A percentile compares a stretch with the other conserved stretches of the same genome.
These are phyloP conservation scores for Theileria parva DNA, from an alignment of 169 alveolate genomes.

Conservation along the genomic window DNA sequence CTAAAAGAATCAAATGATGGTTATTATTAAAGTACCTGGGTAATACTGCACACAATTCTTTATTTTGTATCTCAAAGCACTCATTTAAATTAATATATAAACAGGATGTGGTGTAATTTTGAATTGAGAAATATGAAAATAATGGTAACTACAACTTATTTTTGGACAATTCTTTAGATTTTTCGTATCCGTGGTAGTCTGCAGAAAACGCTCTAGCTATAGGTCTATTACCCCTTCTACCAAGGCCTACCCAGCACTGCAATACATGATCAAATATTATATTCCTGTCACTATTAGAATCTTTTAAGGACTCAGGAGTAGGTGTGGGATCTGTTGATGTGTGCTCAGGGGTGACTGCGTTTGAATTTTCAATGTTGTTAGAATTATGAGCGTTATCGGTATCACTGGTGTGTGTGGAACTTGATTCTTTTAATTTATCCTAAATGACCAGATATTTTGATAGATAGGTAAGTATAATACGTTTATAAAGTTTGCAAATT, in stretches of 20 bases:
- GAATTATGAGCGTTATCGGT: not conserved
- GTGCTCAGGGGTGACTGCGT: not conserved
- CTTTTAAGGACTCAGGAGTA: not conserved
- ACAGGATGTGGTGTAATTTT: not conserved
- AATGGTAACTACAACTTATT: not conserved
- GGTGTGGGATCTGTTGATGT: not conserved
- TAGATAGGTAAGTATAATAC: conserved; percentile 29
- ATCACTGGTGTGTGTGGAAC: conserved; percentile 3
- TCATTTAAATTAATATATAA: conserved; percentile 16
- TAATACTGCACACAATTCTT: conserved; percentile 57
- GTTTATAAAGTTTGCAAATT: conserved; percentile 66
- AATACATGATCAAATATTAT: conserved; percentile 47
- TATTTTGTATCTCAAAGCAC: conserved; percentile 36
- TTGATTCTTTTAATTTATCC: not conserved
- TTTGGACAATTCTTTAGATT: conserved; percentile 28
- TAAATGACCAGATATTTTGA: not conserved
- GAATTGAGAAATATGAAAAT: not conserved
- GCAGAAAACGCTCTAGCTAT: conserved; percentile 64
- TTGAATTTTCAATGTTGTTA: conserved; percentile 8
- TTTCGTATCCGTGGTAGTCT: conserved; percentile 63
- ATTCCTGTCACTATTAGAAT: conserved; percentile 7
- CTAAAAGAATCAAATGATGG: conserved; percentile 2
- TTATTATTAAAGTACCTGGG: conserved; percentile 32
- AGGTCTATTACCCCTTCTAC: conserved; percentile 44
- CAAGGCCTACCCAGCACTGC: conserved; percentile 68